These are phyloP conservation scores for Puccinia coronata DNA, from an alignment of 1,284 basidiomycete species.

Conservation along the genomic window DNA sequence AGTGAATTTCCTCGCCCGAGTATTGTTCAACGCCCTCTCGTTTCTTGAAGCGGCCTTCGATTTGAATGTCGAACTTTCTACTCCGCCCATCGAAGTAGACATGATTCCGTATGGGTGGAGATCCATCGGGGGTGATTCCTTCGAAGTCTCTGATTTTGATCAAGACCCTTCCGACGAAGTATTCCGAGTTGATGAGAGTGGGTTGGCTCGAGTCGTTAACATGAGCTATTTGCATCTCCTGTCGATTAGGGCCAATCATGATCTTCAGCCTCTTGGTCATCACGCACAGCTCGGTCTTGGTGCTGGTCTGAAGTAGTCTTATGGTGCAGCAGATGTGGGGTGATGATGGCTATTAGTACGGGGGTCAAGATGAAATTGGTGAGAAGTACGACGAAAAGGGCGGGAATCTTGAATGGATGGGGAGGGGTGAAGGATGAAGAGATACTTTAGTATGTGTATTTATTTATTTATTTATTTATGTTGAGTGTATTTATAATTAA, in stretches of 20 bases:
- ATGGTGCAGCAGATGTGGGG: conserved; percentile 24
- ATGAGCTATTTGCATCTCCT: conserved; percentile 57
- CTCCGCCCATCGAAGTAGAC: conserved; percentile 57
- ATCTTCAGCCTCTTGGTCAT: conserved; percentile 57
- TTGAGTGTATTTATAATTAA: too few species aligned
- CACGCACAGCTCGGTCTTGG: too few species aligned
- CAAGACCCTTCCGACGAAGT: conserved; percentile 60
- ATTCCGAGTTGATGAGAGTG: conserved; percentile 60
- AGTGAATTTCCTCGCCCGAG: conserved; percentile 55
- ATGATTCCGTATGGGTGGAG: conserved; percentile 52
- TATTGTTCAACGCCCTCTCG: conserved; percentile 53
- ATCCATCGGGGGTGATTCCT: conserved; percentile 56
- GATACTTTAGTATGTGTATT: too few species aligned
- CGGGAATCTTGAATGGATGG: conserved; percentile 30
- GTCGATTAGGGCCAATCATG: conserved; percentile 58
- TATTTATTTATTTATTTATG: too few species aligned
- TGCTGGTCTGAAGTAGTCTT: neutral
- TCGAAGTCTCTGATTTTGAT: conserved; percentile 60
- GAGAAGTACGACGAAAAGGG: conserved; percentile 18
- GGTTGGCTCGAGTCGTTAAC: conserved; percentile 59
- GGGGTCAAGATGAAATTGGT: conserved; percentile 37
- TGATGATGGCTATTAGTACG: conserved; percentile 29
- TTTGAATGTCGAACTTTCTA: conserved; percentile 60
- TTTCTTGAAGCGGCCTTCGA: conserved; percentile 60
- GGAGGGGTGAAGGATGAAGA: neutral